These are phyloP conservation scores for Diaporthe batatas DNA, from an alignment of 2,329 filamentous ascomycete species.

Conservation along the genomic window DNA sequence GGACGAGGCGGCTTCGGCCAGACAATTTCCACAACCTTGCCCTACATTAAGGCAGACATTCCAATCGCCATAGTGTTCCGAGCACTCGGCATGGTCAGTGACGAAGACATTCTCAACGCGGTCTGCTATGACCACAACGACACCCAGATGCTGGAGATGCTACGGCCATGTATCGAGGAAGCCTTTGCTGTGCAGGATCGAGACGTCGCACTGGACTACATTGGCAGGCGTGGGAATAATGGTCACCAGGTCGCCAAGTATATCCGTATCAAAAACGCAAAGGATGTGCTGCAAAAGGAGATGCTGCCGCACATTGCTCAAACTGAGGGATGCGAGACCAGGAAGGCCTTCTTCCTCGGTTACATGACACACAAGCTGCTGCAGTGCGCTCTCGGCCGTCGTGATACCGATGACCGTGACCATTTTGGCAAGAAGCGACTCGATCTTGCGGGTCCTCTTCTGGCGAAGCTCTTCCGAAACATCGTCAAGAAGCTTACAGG, in stretches of 20 bases:
- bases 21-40: constrained; percentile 90
- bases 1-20: constrained; percentile 86
- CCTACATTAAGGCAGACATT: constrained; percentile 93
- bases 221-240: constrained; percentile 86
- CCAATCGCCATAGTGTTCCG: constrained; percentile 97
- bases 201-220: constrained; percentile 94
- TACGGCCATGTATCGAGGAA: constrained; percentile 97
- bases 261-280: constrained; percentile 90
- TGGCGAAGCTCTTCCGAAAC: constrained; percentile 95
- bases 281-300: constrained; percentile 97
- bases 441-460: constrained; percentile 91
- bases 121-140: constrained; percentile 97
- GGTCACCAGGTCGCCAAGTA: constrained; percentile 82
- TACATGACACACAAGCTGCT: constrained; percentile 99
- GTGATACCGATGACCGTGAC: constrained; percentile 96
- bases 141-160: constrained; percentile 96
- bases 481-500: constrained; percentile 92
- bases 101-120: constrained; percentile 97
- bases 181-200: constrained; percentile 96
- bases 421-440: constrained; percentile 99
- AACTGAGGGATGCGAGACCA: constrained; percentile 91
- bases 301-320: constrained; percentile 97
- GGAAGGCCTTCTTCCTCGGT: constrained; percentile 97
- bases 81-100: constrained; percentile 93
- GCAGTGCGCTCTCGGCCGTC: constrained; percentile 91